These are phyloP conservation scores for Salvia sclarea DNA, from an alignment of 305 asterid genomes.

Conservation along the genomic window DNA sequence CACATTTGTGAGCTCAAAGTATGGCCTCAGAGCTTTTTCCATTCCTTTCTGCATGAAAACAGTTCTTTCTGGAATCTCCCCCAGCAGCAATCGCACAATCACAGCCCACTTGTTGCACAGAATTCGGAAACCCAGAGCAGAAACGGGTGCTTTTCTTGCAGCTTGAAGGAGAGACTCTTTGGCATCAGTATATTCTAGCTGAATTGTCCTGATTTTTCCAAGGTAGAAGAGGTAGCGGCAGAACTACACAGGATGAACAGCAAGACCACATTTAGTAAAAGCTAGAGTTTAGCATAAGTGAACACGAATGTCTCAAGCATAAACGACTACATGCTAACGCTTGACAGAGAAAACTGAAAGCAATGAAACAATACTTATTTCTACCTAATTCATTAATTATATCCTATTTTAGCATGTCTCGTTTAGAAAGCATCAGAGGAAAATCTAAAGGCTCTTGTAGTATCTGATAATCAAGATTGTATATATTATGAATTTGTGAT, in stretches of 20 bases:
- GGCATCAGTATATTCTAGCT: slow-evolving; percentile 94
- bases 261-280: not conserved
- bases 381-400: not conserved
- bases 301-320: not conserved
- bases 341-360: not conserved
- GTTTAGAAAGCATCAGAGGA: not conserved
- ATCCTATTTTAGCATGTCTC: not conserved
- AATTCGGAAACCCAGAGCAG: slow-evolving; percentile 88
- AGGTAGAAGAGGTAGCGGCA: slow-evolving; percentile 91
- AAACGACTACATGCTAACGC: not conserved
- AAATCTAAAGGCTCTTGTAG: not conserved
- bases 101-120: slow-evolving; percentile 96
- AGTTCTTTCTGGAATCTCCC: slow-evolving; percentile 97
- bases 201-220: slow-evolving; percentile 94
- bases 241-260: slow-evolving; percentile 51
- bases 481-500: not conserved
- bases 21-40: slow-evolving; percentile 93
- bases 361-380: not conserved
- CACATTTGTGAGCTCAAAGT: slow-evolving; percentile 96
- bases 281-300: not conserved
- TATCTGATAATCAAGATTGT: not conserved
- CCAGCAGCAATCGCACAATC: slow-evolving; percentile 82
- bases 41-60: slow-evolving; percentile 97
- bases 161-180: slow-evolving; percentile 97
- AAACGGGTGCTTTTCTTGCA: slow-evolving; percentile 89